These are phyloP conservation scores for Malassezia pachydermatis DNA, from an alignment of 1,284 basidiomycete species.

Conservation along the genomic window DNA sequence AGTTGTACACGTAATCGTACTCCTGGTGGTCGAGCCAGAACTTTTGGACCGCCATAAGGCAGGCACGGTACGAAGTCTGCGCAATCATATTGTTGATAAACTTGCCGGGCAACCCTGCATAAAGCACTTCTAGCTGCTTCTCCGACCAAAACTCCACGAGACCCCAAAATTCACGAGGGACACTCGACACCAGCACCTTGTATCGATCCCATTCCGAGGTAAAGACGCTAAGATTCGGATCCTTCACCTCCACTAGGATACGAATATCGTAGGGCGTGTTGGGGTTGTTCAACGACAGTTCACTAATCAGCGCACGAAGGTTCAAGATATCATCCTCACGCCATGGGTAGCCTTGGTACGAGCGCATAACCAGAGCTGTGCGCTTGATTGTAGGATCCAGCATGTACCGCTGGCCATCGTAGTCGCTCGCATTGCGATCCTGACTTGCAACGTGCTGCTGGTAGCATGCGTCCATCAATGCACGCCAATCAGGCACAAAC, in stretches of 20 bases:
- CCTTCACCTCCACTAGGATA: conserved; percentile 47
- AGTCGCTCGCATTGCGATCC: conserved; percentile 25
- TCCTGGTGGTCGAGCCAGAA: conserved; percentile 48
- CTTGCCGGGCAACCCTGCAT: conserved; percentile 44
- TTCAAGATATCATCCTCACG: conserved; percentile 48
- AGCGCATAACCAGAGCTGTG: conserved; percentile 44
- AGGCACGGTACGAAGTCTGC: conserved; percentile 47
- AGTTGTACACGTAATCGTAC: conserved; percentile 48
- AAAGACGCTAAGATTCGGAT: conserved; percentile 41
- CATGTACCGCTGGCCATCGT: conserved; percentile 23
- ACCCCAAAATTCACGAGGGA: conserved; percentile 48
- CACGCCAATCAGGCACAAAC: conserved; percentile 42
- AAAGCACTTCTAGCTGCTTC: conserved; percentile 46
- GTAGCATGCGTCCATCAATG: conserved; percentile 45
- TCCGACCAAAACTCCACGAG: conserved; percentile 48
- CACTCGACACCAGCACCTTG: conserved; percentile 40
- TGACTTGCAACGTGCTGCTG: conserved; percentile 38
- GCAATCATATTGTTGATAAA: conserved; percentile 48
- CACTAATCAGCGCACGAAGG: conserved; percentile 45
- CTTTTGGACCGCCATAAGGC: conserved; percentile 47
- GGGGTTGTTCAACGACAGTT: conserved; percentile 47
- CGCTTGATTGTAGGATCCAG: conserved; percentile 43
- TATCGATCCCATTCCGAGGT: conserved; percentile 47
- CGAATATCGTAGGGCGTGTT: conserved; percentile 46
- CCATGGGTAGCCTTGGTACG: conserved; percentile 47